Base-by-base conservation (phyloP, 148 eudicot genomes). In the Chenopodium suecicum region DNA sequence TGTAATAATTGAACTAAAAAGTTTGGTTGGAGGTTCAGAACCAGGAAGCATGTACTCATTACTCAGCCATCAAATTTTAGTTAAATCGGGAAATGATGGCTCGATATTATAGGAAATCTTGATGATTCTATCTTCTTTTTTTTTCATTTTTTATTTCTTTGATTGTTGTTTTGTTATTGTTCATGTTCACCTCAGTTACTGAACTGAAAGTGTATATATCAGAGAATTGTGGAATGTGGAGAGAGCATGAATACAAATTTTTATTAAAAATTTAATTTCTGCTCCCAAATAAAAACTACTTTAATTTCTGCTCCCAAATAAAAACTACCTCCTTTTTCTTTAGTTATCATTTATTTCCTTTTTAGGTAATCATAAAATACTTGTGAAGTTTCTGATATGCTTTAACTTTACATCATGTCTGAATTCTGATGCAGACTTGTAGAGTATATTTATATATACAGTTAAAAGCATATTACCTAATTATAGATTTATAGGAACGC, bases 151-250 rank as follows among this genome's bases (percentile, higher is more conserved):
- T 0, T 4, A 25, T 50, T 65, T 78, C 3, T 1, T 47, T 65
- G n/a, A 44, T 25, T 2, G 70, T 46, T 14, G 62, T 56, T 56
- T 22, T 78, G 12, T 62, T 62, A 58, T 4, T 32, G 34, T 52
- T 27, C 20, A 54, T 75, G 41, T 56, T 29, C 66, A 75, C 32
- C 22, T 29, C 47, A 19, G 23, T 5, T 41, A 41, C 44, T n/a
- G 54, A 46, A 2, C 19, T 11, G 19, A 25, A 52, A 50, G 48
- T 75, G 65, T 76, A 76, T 77, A 77, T 77, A 37, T 77, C n/a
- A 41, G 44, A 62, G 79, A 64, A 7, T 77, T 77, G 19, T 14
- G 37, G 9, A 77, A 1, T 77, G 19, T 14, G 37, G 9, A 77
- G 3, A 48, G 34, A 76, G 32, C 23, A 19, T 76, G 69, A 34